A percentile compares a stretch with the other conserved stretches of the same genome.
Conservation (phyloP, 1,284 basidiomycete species). For the Hypsizygus ulmarius region DNA sequence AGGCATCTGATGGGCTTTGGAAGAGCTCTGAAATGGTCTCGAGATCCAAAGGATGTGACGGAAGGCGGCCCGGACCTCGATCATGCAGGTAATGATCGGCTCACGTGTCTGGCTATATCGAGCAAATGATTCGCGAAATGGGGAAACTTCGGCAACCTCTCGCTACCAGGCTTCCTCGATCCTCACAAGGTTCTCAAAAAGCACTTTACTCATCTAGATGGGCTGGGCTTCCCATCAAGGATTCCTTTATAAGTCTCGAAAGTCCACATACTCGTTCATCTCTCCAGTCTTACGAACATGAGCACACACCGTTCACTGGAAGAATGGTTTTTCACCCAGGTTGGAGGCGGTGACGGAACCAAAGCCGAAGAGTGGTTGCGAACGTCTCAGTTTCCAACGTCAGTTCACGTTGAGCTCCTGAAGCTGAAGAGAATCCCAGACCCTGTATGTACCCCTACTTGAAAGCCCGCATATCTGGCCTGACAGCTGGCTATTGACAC, state of each 20-base stretch:
- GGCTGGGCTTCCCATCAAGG: not conserved
- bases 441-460: slow-evolving; percentile 51
- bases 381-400: slow-evolving; percentile 70
- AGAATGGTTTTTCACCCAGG: slow-evolving; percentile 68
- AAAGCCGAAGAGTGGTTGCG: slow-evolving; percentile 65
- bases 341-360: slow-evolving; percentile 58
- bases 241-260: slow-evolving; percentile 1
- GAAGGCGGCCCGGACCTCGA: not conserved
- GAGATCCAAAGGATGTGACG: not conserved
- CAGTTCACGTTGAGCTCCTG: slow-evolving; percentile 82
- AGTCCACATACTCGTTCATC: not conserved
- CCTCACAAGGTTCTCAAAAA: not conserved
- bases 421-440: slow-evolving; percentile 72
- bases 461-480: not conserved
- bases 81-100: no score
- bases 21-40: no score
- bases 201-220: no score
- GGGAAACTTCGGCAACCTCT: slow-evolving; percentile 25
- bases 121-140: slow-evolving; percentile 2
- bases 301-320: slow-evolving; percentile 28
- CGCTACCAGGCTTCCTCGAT: slow-evolving; percentile 13
- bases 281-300: slow-evolving; percentile 15
- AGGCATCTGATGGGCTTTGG: no score
- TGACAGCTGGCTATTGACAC: slow-evolving; percentile 9
- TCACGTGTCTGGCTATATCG: no score